Percentiles rank a stretch among this genome's conserved stretches.
Evolutionary conservation across 208 protist species (phyloP).

Genomic region (Phytomonas sp.): DNA sequence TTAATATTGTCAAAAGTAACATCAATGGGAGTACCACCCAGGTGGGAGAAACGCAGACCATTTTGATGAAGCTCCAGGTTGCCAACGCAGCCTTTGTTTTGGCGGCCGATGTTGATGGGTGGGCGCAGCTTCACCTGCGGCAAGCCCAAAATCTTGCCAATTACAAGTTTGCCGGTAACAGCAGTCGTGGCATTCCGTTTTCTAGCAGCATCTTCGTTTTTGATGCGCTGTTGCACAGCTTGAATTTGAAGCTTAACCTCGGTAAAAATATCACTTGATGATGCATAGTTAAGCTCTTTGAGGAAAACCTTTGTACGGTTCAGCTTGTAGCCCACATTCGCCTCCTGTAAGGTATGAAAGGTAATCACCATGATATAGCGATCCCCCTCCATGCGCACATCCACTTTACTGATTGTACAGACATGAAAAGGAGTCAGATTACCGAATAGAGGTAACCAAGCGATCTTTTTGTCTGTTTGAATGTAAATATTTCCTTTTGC

Average conservation of each 20-base stretch:
- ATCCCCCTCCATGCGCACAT: constrained; percentile 76
- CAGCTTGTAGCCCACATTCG: constrained; percentile 71
- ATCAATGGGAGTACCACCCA: constrained; percentile 77
- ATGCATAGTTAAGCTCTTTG: constrained; percentile 81
- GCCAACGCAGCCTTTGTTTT: constrained; percentile 80
- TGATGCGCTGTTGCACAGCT: constrained; percentile 56
- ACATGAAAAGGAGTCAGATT: constrained; percentile 92
- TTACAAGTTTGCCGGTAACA: constrained; percentile 31
- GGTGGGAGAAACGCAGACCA: constrained; percentile 91
- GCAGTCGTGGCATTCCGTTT: constrained; percentile 40
- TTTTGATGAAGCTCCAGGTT: constrained; percentile 93
- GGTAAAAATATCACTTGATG: constrained; percentile 45
- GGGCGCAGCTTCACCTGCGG: constrained; percentile 90
- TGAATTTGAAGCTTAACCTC: constrained; percentile 54
- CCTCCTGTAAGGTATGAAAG: constrained; percentile 83
- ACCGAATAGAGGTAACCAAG: constrained; percentile 94
- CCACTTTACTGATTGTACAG: constrained; percentile 92
- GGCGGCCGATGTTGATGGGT: constrained; percentile 50
- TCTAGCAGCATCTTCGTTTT: constrained; percentile 61
- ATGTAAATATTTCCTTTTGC: constrained; percentile 62
- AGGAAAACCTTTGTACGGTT: constrained; percentile 82
- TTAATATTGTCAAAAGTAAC: constrained; percentile 96
- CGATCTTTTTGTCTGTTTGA: constrained; percentile 72
- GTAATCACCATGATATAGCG: constrained; percentile 72
- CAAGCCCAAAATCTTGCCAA: constrained; percentile 44